Conservation (phyloP, 1,139 yeast genomes). For the Tardiomyces depauwii region DNA sequence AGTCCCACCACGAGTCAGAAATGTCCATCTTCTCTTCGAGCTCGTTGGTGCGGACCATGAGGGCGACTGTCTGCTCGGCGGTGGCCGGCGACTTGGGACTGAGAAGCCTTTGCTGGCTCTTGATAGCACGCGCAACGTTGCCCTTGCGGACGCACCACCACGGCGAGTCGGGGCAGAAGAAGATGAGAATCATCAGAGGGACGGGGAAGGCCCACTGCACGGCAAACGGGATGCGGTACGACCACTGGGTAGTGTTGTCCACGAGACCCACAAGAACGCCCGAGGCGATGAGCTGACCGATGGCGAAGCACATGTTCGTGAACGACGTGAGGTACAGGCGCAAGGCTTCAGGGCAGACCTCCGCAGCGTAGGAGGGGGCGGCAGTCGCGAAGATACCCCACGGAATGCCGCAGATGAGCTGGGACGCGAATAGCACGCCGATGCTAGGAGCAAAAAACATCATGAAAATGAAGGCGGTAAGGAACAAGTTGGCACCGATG, state of each 20-base stretch:
- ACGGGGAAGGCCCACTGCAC: slow-evolving; percentile 54
- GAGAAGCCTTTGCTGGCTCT: slow-evolving; percentile 1
- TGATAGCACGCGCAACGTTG: slow-evolving; percentile 30
- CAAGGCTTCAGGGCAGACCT: slow-evolving; percentile 35
- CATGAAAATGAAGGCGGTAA: slow-evolving; percentile 30
- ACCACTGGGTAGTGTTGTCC: slow-evolving; percentile 16
- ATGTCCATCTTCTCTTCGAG: slow-evolving; percentile 32
- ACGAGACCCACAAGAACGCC: slow-evolving; percentile 29
- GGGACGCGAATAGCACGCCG: slow-evolving; percentile 31
- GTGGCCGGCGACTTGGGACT: slow-evolving; percentile 6
- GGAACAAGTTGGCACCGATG: slow-evolving; percentile 22
- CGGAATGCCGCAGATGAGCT: slow-evolving; percentile 33
- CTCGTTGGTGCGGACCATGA: slow-evolving; percentile 35
- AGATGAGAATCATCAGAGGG: slow-evolving; percentile 36
- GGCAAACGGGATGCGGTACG: slow-evolving; percentile 38
- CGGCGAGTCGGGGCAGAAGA: slow-evolving; percentile 46
- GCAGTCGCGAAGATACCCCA: slow-evolving; percentile 39
- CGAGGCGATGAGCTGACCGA: slow-evolving; percentile 34
- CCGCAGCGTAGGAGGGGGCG: slow-evolving; percentile 36
- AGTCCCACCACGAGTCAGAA: slow-evolving; percentile 33
- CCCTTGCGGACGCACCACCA: slow-evolving; percentile 39
- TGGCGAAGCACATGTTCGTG: slow-evolving; percentile 34
- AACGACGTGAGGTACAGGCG: slow-evolving; percentile 34
- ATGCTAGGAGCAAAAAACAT: slow-evolving; percentile 33
- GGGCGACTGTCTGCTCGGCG: slow-evolving; percentile 30